phyloP scores from a whole-genome alignment of 164 flowering plant species.

The Nymphaea colorata region DNA sequence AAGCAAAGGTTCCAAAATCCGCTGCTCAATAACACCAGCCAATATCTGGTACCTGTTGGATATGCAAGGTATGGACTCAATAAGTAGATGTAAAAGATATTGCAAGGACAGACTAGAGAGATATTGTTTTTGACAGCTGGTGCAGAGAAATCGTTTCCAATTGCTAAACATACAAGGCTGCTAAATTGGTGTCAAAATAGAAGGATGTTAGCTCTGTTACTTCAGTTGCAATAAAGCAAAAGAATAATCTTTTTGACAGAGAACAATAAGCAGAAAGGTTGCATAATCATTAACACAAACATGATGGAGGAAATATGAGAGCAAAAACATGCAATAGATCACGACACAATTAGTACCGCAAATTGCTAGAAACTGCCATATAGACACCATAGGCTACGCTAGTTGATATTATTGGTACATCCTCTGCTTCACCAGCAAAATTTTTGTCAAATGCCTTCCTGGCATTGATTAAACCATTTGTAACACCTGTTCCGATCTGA shows the following conservation, averaged over 20 bases:
- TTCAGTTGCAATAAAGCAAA: no score
- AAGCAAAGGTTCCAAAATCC: conserved; percentile 75
- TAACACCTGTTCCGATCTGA: conserved; percentile 80
- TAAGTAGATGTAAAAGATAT: neutral
- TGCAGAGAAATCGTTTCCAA: no score
- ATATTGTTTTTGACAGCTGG: neutral
- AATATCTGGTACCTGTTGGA: conserved; percentile 73
- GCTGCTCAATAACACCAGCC: conserved; percentile 90
- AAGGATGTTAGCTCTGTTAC: no score
- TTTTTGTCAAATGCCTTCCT: conserved; percentile 64
- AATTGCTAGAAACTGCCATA: conserved; percentile 95
- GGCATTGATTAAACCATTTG: conserved; percentile 75
- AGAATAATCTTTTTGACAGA: no score
- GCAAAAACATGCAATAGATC: no score
- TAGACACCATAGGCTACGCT: conserved; percentile 95
- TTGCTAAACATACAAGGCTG: no score
- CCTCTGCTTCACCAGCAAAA: conserved; percentile 58
- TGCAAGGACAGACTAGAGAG: neutral
- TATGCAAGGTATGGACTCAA: neutral
- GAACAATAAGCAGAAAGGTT: no score
- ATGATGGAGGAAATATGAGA: no score
- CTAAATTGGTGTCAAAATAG: no score
- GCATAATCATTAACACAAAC: no score
- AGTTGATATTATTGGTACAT: conserved; percentile 72
- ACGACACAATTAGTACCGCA: conserved; percentile 35